Evolutionary conservation across 2,329 filamentous ascomycete genomes (phyloP).

Genomic region (Bimuria novae-zelandiae): DNA sequence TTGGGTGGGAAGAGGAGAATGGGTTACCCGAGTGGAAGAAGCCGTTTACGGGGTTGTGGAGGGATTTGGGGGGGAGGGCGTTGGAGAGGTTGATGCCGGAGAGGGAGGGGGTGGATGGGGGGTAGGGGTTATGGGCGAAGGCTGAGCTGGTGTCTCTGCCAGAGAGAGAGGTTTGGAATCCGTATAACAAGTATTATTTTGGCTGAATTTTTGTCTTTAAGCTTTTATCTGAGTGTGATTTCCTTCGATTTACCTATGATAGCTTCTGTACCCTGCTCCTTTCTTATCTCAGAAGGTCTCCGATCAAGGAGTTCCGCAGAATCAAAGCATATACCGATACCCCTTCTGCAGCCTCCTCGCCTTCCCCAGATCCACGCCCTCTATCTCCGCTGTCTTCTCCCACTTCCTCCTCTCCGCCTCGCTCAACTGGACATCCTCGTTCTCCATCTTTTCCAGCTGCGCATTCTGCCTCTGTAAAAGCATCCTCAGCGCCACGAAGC

Average conservation of each 20-base stretch:
- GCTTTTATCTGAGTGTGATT: not conserved
- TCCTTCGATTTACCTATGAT: too few relatives aligned
- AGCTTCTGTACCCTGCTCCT: not conserved
- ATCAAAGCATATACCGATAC: slow-evolving; percentile 51
- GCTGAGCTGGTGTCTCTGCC: not conserved
- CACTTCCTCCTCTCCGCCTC: slow-evolving; percentile 57
- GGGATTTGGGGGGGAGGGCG: not conserved
- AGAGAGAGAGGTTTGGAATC: too few relatives aligned
- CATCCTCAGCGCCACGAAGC: slow-evolving; percentile 22
- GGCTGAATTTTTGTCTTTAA: not conserved
- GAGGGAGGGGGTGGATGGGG: not conserved
- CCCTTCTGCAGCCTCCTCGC: slow-evolving; percentile 59
- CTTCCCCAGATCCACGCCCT: slow-evolving; percentile 56
- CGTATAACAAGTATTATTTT: too few relatives aligned
- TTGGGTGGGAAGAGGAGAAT: not conserved
- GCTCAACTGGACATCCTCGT: slow-evolving; percentile 51
- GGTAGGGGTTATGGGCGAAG: not conserved
- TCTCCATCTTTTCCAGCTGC: slow-evolving; percentile 56
- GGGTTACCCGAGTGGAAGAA: not conserved
- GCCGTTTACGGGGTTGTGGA: not conserved
- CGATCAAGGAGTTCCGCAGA: too few relatives aligned
- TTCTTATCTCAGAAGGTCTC: too few relatives aligned
- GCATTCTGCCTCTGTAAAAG: slow-evolving; percentile 52
- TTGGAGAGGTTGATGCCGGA: not conserved
- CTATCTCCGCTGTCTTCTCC: slow-evolving; percentile 58